Evolutionary conservation across 306 rosid genomes (phyloP), one percentile per base, ranked within the genome.

Genomic region (Rosa multiflora): DNA sequence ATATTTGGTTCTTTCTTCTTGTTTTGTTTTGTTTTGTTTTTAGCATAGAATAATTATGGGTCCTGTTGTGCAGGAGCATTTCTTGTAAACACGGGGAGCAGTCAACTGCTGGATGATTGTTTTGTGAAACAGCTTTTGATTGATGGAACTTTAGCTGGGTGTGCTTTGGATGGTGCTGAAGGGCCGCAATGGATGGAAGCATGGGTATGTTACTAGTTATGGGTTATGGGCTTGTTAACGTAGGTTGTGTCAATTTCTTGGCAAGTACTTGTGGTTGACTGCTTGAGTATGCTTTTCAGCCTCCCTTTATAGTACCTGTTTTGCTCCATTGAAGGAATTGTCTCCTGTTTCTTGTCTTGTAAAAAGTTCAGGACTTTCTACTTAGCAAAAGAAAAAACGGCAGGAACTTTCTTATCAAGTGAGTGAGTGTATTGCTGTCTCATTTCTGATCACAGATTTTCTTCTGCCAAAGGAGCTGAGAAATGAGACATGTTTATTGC

Each of bases 161-260:
- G 96, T 90, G 99, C 99, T 77, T 91, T 96, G 78, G 99, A 96
- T 82, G 99, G 99, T 51, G 99, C 97, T 46, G 99, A 96, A 86
- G 99, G 99, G 67, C 98, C 98, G 40, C 99, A 96, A 78, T 96
- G 99, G 99, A 96, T 96, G 99, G 99, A 96, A 91, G 98, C 99
- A 87, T 96, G 99, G 99, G 99, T 96, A 89, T 59, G 87, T 81
- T 75, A 74, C 72, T 83, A 75, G 63, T 61, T 66, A 53, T 26
- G 12, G 23, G 66, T 77, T 18, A 70, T 78, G 69, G 43, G 78
- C 55, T 81, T 75, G 40, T 49, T 48, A 67, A 40, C 39, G 80
- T 72, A 66, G 69, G 52, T 17, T 23, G 23, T 51, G 10, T 78
- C 13, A 39, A 47, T 53, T 73, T 79, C 39, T 75, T 26, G 55